Base-by-base conservation (phyloP, 1,139 yeast genomes). In the Insectozyma bohioensis region DNA sequence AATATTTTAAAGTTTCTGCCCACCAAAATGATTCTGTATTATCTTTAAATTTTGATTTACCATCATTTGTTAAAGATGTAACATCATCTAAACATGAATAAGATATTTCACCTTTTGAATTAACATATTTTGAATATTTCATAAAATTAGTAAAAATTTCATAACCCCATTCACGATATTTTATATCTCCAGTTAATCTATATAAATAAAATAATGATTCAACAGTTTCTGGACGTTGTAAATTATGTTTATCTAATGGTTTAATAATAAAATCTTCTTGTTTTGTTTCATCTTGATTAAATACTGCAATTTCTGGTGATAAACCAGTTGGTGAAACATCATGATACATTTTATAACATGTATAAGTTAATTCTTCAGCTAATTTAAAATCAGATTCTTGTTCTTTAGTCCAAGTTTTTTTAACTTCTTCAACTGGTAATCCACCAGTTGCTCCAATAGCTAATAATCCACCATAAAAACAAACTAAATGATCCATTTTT, bases 1-100 rank as follows among this genome's bases (percentile, higher is more conserved):
- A 68, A 56, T 90, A 90, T 58, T 90, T 90, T 52, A 90, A 72
- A 1, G 97, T 90, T 57, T 90, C 97, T 0, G 96, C 90, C 38
- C 86, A 67, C 97, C 97, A 90, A 67, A 87, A 87, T 11, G 95
- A 82, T 58, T 90, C 97, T 74, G 86, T 77, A 52, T 86, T 86
- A 58, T 90, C 95, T 35, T 75, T 62, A 44, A 54, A 58, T 20
- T 53, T 58, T 1, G 78, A 63, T 7, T 85, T 79, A 6, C 37
- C 40, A 21, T 43, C 37, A 5, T 12, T 12, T 21, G 29, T 27
- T 11, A 76, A 69, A 2, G 78, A 67, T 2, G 77, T 72, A 31
- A 87, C 95, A 52, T 85, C 85, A 33, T 72, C 66, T 43, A 90
- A 59, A 5, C 85, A 75, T 1, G 87, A 71, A 57, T 79, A 88